Percentiles rank a stretch among this genome's conserved stretches.
These are phyloP conservation scores for Russula olivacea DNA, from an alignment of 768 basidiomycete genomes.

Conservation along the genomic window DNA sequence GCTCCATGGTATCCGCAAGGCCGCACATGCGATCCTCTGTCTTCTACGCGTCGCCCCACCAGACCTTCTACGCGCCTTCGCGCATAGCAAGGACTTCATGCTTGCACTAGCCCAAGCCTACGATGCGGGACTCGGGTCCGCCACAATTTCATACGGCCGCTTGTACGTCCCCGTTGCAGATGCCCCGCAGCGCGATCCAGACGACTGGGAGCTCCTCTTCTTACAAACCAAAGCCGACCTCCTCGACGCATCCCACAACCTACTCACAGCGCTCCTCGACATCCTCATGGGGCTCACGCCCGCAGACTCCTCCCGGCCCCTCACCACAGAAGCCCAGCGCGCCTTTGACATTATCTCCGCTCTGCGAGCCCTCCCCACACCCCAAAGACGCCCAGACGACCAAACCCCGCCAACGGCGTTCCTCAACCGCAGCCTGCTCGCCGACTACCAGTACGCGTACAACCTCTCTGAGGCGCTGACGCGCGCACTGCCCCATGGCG, in stretches of 20 bases:
- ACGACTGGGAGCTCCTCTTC: constrained; percentile 69
- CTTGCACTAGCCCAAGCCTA: constrained; percentile 55
- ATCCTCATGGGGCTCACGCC: constrained; percentile 32
- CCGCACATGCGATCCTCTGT: constrained; percentile 48
- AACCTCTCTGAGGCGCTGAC: constrained; percentile 38
- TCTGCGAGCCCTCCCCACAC: constrained; percentile 44
- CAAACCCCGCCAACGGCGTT: constrained; percentile 36
- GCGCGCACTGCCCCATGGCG: constrained; percentile 39
- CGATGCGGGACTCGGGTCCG: constrained; percentile 47
- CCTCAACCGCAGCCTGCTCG: constrained; percentile 59
- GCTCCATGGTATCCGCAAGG: constrained; percentile 62
- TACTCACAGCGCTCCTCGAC: constrained; percentile 45
- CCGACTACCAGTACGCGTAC: constrained; percentile 69
- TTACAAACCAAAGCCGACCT: constrained; percentile 67
- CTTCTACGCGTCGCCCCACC: constrained; percentile 50
- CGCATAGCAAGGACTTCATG: constrained; percentile 46
- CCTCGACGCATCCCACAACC: constrained; percentile 60
- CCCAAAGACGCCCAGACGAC: constrained; percentile 11
- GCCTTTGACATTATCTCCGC: constrained; percentile 55
- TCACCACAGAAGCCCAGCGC: constrained; percentile 46
- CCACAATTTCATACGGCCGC: constrained; percentile 61
- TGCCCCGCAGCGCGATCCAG: constrained; percentile 29
- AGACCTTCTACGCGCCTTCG: constrained; percentile 46
- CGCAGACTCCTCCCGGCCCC: constrained; percentile 32
- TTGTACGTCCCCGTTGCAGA: constrained; percentile 32